These are phyloP conservation scores for Pestalotiopsis sp. DNA, from an alignment of 2,329 filamentous ascomycete species.

Conservation along the genomic window DNA sequence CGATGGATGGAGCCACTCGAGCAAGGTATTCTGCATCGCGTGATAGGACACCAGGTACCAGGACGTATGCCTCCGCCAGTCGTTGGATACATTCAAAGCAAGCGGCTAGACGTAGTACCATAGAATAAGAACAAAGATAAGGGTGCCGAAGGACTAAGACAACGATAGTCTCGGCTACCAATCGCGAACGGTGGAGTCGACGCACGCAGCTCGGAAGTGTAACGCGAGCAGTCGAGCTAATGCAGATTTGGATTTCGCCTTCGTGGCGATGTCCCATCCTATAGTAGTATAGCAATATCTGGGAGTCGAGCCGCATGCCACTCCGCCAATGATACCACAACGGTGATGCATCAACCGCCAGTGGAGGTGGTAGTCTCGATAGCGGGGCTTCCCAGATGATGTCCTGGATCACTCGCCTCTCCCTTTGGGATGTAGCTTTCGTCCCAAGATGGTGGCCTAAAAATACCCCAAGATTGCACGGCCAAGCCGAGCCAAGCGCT, in stretches of 20 bases:
- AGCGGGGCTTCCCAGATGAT: neutral
- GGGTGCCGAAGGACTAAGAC: neutral
- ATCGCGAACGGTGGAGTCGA: neutral
- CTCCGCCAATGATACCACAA: neutral
- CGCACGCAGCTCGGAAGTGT: neutral
- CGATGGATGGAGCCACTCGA: neutral
- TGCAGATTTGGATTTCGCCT: neutral
- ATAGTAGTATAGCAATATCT: neutral
- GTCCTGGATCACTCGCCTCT: neutral
- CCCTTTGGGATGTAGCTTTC: too few relatives aligned
- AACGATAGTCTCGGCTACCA: neutral
- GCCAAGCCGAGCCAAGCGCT: slow-evolving; percentile 1
- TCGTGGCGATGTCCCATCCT: neutral
- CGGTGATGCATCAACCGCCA: neutral
- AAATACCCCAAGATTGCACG: neutral
- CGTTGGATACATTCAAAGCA: neutral
- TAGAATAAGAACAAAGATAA: neutral
- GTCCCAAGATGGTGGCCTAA: neutral
- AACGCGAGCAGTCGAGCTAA: neutral
- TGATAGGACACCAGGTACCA: neutral
- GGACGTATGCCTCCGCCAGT: neutral
- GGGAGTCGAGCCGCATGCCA: neutral
- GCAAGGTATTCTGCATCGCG: neutral
- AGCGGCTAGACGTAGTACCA: neutral
- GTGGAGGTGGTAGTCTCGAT: neutral